Percentiles rank a stretch among this genome's conserved stretches.
phyloP scores from a whole-genome alignment of 208 protist genomes.

The Trypanosoma lewisi region DNA sequence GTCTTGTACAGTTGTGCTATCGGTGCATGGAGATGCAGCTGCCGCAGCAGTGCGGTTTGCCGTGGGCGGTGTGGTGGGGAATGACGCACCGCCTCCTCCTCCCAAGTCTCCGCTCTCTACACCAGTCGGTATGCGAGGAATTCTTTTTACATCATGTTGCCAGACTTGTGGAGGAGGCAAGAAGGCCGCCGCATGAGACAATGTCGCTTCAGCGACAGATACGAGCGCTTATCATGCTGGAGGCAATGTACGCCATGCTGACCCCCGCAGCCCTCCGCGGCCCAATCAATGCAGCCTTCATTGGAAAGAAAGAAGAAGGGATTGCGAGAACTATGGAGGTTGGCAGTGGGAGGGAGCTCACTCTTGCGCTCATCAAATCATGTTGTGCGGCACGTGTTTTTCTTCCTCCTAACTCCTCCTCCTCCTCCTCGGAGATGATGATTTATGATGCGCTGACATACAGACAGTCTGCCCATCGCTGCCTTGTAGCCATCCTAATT shows the following conservation, averaged over 20 bases:
- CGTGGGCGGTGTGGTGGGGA: conserved; percentile 32
- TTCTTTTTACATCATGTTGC: conserved; percentile 42
- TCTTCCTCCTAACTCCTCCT: background rate
- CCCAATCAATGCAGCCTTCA: conserved; percentile 51
- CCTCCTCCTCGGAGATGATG: background rate
- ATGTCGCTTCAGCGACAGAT: conserved; percentile 26
- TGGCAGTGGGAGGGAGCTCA: conserved; percentile 82
- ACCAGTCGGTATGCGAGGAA: conserved; percentile 4
- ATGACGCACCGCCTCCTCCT: conserved; percentile 42
- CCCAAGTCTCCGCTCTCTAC: conserved; percentile 30
- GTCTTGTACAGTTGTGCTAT: conserved; percentile 26
- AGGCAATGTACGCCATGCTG: conserved; percentile 56
- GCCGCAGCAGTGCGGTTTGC: conserved; percentile 24
- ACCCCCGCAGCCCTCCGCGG: conserved; percentile 33
- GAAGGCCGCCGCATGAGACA: background rate
- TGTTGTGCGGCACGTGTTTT: conserved; percentile 29
- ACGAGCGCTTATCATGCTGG: conserved; percentile 70
- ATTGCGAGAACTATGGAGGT: background rate
- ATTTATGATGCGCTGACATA: conserved; percentile 27
- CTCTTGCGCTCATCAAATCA: conserved; percentile 64
- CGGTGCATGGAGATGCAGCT: conserved; percentile 28
- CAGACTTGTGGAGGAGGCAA: conserved; percentile 29
- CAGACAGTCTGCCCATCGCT: conserved; percentile 70
- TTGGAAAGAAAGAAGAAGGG: background rate
- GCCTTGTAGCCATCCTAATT: conserved; percentile 57